Conservation (phyloP, 129 eudicot species). For the Escallonia herrerae region DNA sequence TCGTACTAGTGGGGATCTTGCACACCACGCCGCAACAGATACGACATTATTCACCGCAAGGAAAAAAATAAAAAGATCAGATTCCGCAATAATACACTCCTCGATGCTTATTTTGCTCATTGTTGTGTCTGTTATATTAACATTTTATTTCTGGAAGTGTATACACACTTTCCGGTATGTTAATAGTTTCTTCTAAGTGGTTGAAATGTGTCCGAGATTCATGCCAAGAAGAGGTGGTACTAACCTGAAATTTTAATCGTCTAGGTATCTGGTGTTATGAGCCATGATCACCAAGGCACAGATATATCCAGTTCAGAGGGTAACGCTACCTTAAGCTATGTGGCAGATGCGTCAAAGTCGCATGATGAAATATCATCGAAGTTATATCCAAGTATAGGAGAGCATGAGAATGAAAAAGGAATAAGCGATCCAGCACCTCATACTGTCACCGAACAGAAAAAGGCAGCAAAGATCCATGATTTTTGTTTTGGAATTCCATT, state of each 20-base stretch:
- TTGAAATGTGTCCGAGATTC: too few relatives aligned
- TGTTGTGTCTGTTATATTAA: too few relatives aligned
- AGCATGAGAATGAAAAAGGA: constrained; percentile 29
- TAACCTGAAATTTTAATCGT: not conserved
- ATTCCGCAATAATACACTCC: too few relatives aligned
- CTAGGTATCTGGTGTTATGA: constrained; percentile 40
- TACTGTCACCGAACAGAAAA: constrained; percentile 29
- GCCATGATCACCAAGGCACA: constrained; percentile 40
- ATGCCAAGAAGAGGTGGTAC: too few relatives aligned
- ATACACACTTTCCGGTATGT: too few relatives aligned
- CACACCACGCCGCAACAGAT: too few relatives aligned
- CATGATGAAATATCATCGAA: constrained; percentile 30
- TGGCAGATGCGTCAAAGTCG: constrained; percentile 32
- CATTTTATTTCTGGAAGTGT: too few relatives aligned
- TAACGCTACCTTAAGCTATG: constrained; percentile 26
- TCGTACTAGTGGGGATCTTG: too few relatives aligned
- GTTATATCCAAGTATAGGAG: constrained; percentile 27
- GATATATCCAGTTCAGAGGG: constrained; percentile 33
- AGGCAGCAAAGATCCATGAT: constrained; percentile 83
- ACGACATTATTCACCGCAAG: too few relatives aligned
- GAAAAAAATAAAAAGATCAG: too few relatives aligned
- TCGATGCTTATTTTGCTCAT: too few relatives aligned
- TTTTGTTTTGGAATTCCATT: constrained; percentile 93
- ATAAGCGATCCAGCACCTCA: constrained; percentile 28
- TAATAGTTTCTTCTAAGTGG: too few relatives aligned